Conservation (phyloP, 1,139 yeast species). For the Sugiyamaella paludigena region DNA sequence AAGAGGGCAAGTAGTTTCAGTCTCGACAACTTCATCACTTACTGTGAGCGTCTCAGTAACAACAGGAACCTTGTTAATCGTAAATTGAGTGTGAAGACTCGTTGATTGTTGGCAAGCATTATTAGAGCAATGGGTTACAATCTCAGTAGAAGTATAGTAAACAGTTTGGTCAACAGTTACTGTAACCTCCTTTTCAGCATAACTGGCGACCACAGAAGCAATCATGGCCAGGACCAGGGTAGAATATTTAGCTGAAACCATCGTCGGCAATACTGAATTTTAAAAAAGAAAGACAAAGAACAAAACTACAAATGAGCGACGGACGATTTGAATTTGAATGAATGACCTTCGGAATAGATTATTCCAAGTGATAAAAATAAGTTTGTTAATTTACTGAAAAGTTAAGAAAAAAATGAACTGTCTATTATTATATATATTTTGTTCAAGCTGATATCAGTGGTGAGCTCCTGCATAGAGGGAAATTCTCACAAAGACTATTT, state of each 20-base stretch:
- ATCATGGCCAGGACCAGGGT: constrained; percentile 5
- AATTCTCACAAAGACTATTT: no score
- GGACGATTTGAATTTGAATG: no score
- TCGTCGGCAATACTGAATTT: background rate
- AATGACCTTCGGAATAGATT: no score
- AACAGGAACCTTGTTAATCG: constrained; percentile 1
- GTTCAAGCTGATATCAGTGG: no score
- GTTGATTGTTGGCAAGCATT: constrained; percentile 7
- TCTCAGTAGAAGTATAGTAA: constrained; percentile 4
- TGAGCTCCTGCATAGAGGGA: no score
- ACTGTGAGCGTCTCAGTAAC: background rate
- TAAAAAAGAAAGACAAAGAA: no score
- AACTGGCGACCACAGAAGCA: constrained; percentile 7
- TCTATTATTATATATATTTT: no score
- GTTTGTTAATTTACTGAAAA: no score
- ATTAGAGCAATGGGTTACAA: constrained; percentile 11
- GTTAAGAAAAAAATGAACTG: no score
- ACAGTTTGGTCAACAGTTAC: constrained; percentile 6
- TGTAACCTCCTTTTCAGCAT: background rate
- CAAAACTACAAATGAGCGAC: no score
- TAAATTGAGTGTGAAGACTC: constrained; percentile 1
- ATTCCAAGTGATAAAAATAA: no score
- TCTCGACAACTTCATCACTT: constrained; percentile 1
- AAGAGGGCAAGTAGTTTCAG: constrained; percentile 9
- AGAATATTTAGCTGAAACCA: constrained; percentile 3